Evolutionary conservation across 768 basidiomycete species (phyloP).

Genomic region (Hygrophorus russula): DNA sequence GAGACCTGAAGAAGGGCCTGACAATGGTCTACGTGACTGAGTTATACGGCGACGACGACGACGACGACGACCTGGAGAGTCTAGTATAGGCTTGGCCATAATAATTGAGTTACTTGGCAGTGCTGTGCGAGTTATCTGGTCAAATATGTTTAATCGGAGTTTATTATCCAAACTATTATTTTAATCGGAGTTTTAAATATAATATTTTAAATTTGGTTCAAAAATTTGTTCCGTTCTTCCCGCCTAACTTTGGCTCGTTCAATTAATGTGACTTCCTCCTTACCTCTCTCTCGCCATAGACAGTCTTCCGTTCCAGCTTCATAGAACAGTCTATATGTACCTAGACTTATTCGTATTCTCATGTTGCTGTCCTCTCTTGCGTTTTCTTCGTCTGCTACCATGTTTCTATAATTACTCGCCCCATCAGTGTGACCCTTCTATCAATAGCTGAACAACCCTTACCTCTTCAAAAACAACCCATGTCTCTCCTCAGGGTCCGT

Average conservation of each 20-base stretch:
- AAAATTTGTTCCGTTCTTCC: constrained; percentile 46
- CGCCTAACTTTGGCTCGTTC: constrained; percentile 32
- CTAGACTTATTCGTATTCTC: constrained; percentile 43
- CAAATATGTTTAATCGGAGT: not conserved
- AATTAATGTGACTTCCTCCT: constrained; percentile 20
- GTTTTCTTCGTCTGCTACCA: constrained; percentile 31
- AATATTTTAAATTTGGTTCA: too few relatives aligned
- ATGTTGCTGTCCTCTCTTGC: constrained; percentile 24
- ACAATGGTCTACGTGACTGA: constrained; percentile 13
- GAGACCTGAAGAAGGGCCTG: constrained; percentile 36
- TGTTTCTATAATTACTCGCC: constrained; percentile 1
- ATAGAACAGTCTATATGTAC: constrained; percentile 61
- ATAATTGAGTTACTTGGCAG: too few relatives aligned
- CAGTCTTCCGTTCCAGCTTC: constrained; percentile 55
- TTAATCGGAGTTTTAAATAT: not conserved
- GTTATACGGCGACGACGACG: constrained; percentile 9
- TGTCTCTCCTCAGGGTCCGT: constrained; percentile 23
- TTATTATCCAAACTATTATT: too few relatives aligned
- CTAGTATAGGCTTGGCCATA: not conserved
- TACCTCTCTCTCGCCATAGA: constrained; percentile 28
- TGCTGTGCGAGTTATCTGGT: not conserved
- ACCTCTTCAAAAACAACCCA: constrained; percentile 52
- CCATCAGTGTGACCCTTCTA: constrained; percentile 2
- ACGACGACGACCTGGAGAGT: constrained; percentile 10
- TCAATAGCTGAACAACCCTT: constrained; percentile 3